A percentile compares a stretch with the other conserved stretches of the same genome.
Conservation (phyloP, 352 stramenopile genomes). For the Pythium biforme region DNA sequence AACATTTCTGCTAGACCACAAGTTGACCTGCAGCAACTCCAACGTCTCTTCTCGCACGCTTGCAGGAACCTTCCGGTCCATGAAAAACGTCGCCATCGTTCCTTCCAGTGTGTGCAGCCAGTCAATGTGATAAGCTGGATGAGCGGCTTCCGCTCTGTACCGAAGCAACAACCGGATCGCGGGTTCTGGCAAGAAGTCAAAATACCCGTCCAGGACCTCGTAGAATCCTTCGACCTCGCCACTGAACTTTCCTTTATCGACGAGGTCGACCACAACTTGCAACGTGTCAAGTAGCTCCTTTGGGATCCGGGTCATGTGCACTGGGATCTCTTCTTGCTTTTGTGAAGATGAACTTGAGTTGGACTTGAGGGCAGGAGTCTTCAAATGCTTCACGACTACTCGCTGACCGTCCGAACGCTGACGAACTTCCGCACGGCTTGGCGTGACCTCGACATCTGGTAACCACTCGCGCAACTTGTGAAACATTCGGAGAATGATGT, state of each 20-base stretch:
- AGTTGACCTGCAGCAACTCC: constrained; percentile 62
- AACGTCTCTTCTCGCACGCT: constrained; percentile 69
- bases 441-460: constrained; percentile 21
- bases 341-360: constrained; percentile 1
- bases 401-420: neutral
- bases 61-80: constrained; percentile 38
- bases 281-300: constrained; percentile 79
- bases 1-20: constrained; percentile 75
- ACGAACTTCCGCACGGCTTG: neutral
- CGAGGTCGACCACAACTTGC: constrained; percentile 69
- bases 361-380: neutral
- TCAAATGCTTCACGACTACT: neutral
- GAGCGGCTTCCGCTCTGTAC: constrained; percentile 54
- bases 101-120: constrained; percentile 63
- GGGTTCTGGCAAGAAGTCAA: constrained; percentile 55
- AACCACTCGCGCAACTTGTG: constrained; percentile 65
- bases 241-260: constrained; percentile 52
- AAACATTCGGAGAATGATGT: constrained; percentile 84
- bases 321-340: constrained; percentile 6
- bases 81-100: constrained; percentile 66
- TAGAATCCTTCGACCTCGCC: constrained; percentile 78
- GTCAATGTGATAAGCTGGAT: constrained; percentile 64
- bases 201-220: constrained; percentile 68
- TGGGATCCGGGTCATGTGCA: constrained; percentile 73
- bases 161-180: constrained; percentile 62